Conservation (phyloP, 192 early-diverging fungal genomes). For the Coemansia sp. region DNA sequence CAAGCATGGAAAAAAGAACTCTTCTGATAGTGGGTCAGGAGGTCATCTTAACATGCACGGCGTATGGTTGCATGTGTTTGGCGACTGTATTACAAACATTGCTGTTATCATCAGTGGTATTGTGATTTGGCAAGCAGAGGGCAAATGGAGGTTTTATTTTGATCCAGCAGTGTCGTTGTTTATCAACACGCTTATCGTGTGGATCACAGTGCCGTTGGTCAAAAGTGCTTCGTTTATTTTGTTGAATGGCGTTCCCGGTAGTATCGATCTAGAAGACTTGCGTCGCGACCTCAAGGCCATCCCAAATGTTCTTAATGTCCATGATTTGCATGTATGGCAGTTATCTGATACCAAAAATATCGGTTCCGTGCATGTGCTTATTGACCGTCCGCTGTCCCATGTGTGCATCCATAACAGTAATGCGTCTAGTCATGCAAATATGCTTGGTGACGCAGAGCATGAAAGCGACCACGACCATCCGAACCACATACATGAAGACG, state of each 20-base stretch:
- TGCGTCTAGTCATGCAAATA: slow-evolving; percentile 27
- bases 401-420: slow-evolving; percentile 53
- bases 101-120: slow-evolving; percentile 82
- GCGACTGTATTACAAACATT: slow-evolving; percentile 84
- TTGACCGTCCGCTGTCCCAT: slow-evolving; percentile 54
- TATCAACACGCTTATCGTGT: slow-evolving; percentile 57
- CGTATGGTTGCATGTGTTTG: slow-evolving; percentile 88
- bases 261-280: slow-evolving; percentile 65
- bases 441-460: background rate
- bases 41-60: slow-evolving; percentile 68
- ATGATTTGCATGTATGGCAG: slow-evolving; percentile 94
- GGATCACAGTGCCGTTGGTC: slow-evolving; percentile 61
- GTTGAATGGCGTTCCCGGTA: slow-evolving; percentile 75
- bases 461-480: slow-evolving; percentile 8
- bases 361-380: slow-evolving; percentile 78
- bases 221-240: slow-evolving; percentile 73
- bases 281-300: slow-evolving; percentile 62
- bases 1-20: slow-evolving; percentile 20
- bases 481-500: background rate
- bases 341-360: slow-evolving; percentile 81
- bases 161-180: slow-evolving; percentile 77
- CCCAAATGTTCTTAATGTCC: slow-evolving; percentile 69
- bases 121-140: slow-evolving; percentile 70
- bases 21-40: slow-evolving; percentile 15
- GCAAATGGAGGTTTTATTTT: slow-evolving; percentile 74